phyloP scores from a whole-genome alignment of 768 basidiomycete species.

The Trametes cinnabarina region DNA sequence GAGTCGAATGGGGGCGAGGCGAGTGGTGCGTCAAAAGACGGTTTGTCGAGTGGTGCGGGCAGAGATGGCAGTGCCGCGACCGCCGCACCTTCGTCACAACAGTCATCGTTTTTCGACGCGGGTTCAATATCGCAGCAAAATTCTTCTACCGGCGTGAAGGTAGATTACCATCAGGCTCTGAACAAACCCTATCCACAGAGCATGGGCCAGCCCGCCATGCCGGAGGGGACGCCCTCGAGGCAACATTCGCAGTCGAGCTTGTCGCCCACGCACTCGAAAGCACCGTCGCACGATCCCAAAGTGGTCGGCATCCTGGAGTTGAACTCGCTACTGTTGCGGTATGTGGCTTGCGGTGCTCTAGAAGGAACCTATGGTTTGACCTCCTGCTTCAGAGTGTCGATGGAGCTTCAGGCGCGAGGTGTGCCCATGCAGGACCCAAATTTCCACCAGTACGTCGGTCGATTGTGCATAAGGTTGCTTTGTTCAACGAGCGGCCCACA shows the following conservation, averaged over 20 bases:
- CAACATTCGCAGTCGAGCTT: constrained; percentile 11
- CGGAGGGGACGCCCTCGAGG: neutral
- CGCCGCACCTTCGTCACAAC: neutral
- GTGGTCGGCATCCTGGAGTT: constrained; percentile 62
- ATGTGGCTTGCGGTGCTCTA: constrained; percentile 16
- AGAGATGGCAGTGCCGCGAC: constrained; percentile 2
- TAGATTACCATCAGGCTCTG: neutral
- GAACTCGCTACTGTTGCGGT: constrained; percentile 72
- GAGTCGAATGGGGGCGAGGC: neutral
- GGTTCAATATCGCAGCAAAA: neutral
- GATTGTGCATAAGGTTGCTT: constrained; percentile 2
- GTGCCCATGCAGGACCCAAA: constrained; percentile 46
- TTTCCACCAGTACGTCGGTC: constrained; percentile 53
- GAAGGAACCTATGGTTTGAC: neutral
- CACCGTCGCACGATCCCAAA: constrained; percentile 41
- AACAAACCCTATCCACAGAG: neutral
- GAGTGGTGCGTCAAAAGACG: neutral
- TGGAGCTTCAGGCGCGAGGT: constrained; percentile 57
- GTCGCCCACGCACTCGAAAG: constrained; percentile 11
- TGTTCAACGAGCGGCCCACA: constrained; percentile 25
- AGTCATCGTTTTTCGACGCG: neutral
- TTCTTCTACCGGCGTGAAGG: neutral
- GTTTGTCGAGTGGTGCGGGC: neutral
- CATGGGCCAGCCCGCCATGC: constrained; percentile 3
- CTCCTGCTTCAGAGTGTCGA: constrained; percentile 46